Percentiles rank a stretch among this genome's conserved stretches.
Conservation (phyloP, 306 rosid genomes). For the Lablab purpureus region DNA sequence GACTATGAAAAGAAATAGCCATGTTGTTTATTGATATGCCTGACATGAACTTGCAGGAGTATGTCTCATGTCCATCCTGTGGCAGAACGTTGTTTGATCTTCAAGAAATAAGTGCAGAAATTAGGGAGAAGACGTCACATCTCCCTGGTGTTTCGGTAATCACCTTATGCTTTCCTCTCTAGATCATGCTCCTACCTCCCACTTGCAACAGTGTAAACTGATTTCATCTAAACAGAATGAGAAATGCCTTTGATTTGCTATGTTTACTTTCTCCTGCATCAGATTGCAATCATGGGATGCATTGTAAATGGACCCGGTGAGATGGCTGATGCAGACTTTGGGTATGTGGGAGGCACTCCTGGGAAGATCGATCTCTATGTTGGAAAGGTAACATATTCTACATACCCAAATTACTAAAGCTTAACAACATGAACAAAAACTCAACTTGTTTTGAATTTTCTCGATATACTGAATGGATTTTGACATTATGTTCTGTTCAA, state of each 20-base stretch:
- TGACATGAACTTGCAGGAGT: constrained; percentile 72
- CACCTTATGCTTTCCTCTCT: constrained; percentile 21
- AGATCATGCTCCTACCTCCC: constrained; percentile 3
- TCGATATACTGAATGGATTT: not conserved
- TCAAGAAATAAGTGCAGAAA: constrained; percentile 94
- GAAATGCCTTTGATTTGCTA: constrained; percentile 15
- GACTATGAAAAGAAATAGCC: not conserved
- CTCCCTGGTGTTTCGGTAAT: constrained; percentile 97
- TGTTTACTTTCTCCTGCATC: constrained; percentile 31
- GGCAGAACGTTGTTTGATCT: constrained; percentile 99
- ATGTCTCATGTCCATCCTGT: constrained; percentile 98
- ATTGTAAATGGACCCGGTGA: constrained; percentile 99
- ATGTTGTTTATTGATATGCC: constrained; percentile 25
- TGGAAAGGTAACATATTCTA: constrained; percentile 78
- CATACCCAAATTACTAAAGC: constrained; percentile 16
- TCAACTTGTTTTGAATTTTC: not conserved
- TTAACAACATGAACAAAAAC: not conserved
- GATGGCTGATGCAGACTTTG: constrained; percentile 99
- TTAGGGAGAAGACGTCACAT: constrained; percentile 92
- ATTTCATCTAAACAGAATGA: constrained; percentile 1
- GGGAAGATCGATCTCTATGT: constrained; percentile 99
- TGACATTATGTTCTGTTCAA: constrained; percentile 47
- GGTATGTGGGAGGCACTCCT: constrained; percentile 96
- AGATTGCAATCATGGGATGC: constrained; percentile 99
- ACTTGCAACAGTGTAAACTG: constrained; percentile 2